Evolutionary conservation across 2,329 filamentous ascomycete species (phyloP).

Genomic region (Atkinsonella hypoxylon): DNA sequence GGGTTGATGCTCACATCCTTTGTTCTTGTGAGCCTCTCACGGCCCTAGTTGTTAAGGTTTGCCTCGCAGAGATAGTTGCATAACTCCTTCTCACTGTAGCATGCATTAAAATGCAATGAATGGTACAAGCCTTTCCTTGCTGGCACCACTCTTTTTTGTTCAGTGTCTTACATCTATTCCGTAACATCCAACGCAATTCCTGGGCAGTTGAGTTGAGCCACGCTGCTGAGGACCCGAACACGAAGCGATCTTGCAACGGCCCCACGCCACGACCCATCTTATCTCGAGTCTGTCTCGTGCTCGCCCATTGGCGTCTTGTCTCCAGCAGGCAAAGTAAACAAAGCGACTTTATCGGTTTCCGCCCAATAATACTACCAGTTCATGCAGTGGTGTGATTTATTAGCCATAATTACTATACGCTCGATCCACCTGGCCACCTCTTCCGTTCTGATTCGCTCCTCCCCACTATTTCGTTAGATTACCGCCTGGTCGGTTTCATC

Average conservation of each 20-base stretch:
- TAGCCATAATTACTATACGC: background rate
- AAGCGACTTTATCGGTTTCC: conserved; percentile 5
- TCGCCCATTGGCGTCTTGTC: background rate
- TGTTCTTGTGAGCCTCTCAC: background rate
- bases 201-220: background rate
- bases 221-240: conserved; percentile 7
- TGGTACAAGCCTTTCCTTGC: background rate
- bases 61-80: background rate
- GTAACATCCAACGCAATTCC: background rate
- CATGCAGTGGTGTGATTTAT: conserved; percentile 15
- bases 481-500: conserved; percentile 3
- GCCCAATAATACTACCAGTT: conserved; percentile 5
- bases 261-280: conserved; percentile 2
- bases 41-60: background rate
- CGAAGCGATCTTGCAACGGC: conserved; percentile 3
- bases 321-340: background rate
- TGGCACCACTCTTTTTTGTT: background rate
- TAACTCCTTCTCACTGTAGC: background rate
- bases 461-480: conserved; percentile 4
- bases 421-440: conserved; percentile 2
- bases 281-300: background rate
- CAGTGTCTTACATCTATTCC: background rate
- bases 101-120: background rate
- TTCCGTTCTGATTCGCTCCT: conserved; percentile 3
- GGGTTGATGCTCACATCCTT: background rate